A percentile compares a stretch with the other conserved stretches of the same genome.
These are phyloP conservation scores for Setaria italica DNA, from an alignment of 202 grass and related monocot species.

Conservation along the genomic window DNA sequence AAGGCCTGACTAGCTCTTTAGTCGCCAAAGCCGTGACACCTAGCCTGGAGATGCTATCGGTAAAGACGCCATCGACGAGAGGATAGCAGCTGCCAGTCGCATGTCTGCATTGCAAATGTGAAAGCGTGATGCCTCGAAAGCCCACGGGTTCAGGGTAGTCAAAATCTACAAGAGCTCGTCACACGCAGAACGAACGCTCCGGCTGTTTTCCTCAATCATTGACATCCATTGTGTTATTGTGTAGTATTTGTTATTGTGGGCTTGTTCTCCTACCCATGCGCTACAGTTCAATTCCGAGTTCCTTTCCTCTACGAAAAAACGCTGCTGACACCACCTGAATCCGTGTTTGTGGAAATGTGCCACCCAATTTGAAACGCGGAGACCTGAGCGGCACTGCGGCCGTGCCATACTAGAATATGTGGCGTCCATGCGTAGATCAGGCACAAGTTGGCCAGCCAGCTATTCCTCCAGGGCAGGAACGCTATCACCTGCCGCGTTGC, in stretches of 20 bases:
- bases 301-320: background rate
- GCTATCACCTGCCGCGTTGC: background rate
- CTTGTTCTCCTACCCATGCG: background rate
- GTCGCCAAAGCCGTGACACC: background rate
- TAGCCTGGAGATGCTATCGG: background rate
- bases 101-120: conserved; percentile 30
- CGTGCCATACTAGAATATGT: background rate
- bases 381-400: background rate
- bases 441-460: conserved; percentile 43
- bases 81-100: background rate
- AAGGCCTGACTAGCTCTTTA: background rate
- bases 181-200: conserved; percentile 8
- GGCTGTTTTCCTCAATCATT: background rate
- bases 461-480: conserved; percentile 18
- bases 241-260: background rate
- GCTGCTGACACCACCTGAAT: background rate
- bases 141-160: background rate
- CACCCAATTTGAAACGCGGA: background rate
- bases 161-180: background rate
- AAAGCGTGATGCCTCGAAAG: background rate
- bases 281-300: background rate
- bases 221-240: background rate
- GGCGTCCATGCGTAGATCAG: background rate
- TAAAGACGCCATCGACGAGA: background rate
- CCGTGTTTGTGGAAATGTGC: background rate